phyloP scores from a whole-genome alignment of 495 filamentous ascomycete species.

The Neurospora terricola region DNA sequence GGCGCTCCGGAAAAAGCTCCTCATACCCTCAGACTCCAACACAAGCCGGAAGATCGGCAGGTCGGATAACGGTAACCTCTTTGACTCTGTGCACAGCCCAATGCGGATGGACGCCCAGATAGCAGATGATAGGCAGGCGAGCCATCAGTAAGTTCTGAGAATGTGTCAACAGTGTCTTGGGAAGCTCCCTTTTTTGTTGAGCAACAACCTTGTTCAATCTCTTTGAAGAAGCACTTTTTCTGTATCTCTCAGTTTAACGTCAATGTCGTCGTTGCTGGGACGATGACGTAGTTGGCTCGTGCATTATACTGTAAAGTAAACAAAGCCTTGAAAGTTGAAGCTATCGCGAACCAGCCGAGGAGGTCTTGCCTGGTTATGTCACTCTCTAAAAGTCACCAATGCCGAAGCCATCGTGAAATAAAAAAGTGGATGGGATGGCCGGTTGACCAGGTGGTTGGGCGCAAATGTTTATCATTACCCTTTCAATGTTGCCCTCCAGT shows the following conservation, averaged over 20 bases:
- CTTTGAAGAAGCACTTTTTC: not conserved
- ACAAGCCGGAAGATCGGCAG: not conserved
- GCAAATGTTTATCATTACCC: not conserved
- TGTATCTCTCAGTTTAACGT: not conserved
- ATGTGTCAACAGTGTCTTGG: not conserved
- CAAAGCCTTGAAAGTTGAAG: not conserved
- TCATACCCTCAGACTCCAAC: not conserved
- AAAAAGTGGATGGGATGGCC: not conserved
- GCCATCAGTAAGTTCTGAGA: not conserved
- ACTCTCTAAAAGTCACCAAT: not conserved
- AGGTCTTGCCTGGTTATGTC: not conserved
- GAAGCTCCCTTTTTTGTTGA: not conserved
- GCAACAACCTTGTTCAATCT: not conserved
- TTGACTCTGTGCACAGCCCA: not conserved
- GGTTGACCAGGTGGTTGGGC: not conserved
- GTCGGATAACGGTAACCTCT: not conserved
- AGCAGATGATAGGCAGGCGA: not conserved
- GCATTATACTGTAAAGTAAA: not conserved
- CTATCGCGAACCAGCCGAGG: not conserved
- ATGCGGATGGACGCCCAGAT: not conserved
- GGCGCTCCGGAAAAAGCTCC: not conserved
- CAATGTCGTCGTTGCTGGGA: not conserved
- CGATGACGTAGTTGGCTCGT: not conserved
- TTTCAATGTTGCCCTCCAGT: not conserved
- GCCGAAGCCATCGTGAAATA: not conserved